Conservation (phyloP, 352 stramenopile species). For the Pythium utonaiense region DNA sequence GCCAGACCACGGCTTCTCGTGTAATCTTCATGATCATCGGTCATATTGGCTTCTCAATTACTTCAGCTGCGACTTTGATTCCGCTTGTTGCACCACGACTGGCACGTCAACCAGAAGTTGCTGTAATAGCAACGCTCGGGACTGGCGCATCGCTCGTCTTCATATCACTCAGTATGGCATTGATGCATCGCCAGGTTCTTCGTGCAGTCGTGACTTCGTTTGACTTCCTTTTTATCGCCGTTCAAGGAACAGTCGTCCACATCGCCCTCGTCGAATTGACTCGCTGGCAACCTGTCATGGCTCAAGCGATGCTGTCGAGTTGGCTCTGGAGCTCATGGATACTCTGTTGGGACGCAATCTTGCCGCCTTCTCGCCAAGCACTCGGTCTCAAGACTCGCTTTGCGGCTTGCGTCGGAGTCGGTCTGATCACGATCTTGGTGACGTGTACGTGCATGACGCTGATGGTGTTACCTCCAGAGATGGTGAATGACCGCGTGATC, state of each 20-base stretch:
- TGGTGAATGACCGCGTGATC: background rate
- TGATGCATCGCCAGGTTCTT: constrained; percentile 26
- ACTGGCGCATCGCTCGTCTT: background rate
- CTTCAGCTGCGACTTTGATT: background rate
- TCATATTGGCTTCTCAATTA: background rate
- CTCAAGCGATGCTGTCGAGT: background rate
- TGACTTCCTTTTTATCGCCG: constrained; percentile 34
- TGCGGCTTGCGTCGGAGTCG: background rate
- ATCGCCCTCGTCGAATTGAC: constrained; percentile 22
- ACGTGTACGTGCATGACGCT: background rate
- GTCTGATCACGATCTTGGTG: background rate
- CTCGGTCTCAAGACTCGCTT: background rate
- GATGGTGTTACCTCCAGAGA: background rate
- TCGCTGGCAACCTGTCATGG: background rate
- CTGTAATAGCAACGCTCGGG: background rate
- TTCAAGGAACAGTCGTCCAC: constrained; percentile 28
- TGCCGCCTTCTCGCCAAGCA: background rate
- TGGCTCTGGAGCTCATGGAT: background rate
- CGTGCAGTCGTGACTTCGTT: constrained; percentile 32
- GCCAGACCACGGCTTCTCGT: background rate
- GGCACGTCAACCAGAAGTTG: background rate
- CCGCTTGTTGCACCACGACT: background rate
- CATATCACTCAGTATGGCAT: background rate
- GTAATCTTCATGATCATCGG: background rate
- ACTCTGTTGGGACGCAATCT: background rate